Evolutionary conservation across 208 protist genomes (phyloP).

Genomic region (Trypanosoma caninum): DNA sequence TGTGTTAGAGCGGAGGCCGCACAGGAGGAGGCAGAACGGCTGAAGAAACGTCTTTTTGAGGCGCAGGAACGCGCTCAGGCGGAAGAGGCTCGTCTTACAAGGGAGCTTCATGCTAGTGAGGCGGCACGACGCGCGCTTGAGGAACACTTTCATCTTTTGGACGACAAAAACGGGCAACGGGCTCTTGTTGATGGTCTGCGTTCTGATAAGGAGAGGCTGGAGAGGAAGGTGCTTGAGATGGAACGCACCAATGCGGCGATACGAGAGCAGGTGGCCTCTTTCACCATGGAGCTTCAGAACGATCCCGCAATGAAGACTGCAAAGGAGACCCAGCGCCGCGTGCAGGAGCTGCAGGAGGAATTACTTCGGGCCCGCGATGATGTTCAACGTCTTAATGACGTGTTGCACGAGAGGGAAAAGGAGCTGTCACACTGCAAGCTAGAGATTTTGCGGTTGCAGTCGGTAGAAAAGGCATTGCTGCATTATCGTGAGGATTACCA

Average conservation of each 20-base stretch:
- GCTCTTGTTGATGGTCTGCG: slow-evolving; percentile 44
- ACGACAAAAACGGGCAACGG: slow-evolving; percentile 43
- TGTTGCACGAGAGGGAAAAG: slow-evolving; percentile 62
- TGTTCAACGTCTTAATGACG: slow-evolving; percentile 39
- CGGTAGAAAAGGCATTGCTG: slow-evolving; percentile 23
- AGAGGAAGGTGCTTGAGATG: slow-evolving; percentile 65
- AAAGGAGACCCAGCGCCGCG: slow-evolving; percentile 64
- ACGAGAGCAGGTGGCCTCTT: slow-evolving; percentile 72
- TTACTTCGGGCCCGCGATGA: slow-evolving; percentile 40
- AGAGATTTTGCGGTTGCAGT: slow-evolving; percentile 60
- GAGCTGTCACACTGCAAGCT: slow-evolving; percentile 63
- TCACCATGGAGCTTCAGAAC: slow-evolving; percentile 86
- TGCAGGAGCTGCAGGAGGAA: slow-evolving; percentile 64
- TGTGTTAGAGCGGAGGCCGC: slow-evolving; percentile 34
- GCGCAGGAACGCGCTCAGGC: slow-evolving; percentile 48
- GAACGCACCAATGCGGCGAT: slow-evolving; percentile 78
- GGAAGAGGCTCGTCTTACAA: slow-evolving; percentile 55
- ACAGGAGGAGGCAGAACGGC: slow-evolving; percentile 36
- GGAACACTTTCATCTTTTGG: slow-evolving; percentile 59
- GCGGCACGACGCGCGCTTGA: slow-evolving; percentile 68
- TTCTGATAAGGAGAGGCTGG: slow-evolving; percentile 64
- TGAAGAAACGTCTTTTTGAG: slow-evolving; percentile 20
- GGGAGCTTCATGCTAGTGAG: slow-evolving; percentile 88
- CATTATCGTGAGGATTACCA: slow-evolving; percentile 38
- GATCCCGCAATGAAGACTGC: slow-evolving; percentile 72